Percentiles rank a stretch among this genome's conserved stretches.
Conservation (phyloP, 1,139 yeast genomes). For the Yamadazyma friedrichii region DNA sequence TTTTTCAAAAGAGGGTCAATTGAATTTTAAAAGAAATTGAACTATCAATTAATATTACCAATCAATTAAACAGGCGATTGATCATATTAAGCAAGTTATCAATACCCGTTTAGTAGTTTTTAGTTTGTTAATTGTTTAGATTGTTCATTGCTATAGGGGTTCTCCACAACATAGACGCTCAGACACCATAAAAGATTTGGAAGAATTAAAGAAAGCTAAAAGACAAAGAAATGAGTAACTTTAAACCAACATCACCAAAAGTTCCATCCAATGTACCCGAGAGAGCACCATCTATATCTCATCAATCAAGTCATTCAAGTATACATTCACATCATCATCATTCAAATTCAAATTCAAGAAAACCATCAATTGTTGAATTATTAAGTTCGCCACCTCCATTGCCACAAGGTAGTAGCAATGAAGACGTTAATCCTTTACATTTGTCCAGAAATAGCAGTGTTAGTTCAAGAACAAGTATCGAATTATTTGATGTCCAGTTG, state of each 20-base stretch:
- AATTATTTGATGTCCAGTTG: slow-evolving; percentile 75
- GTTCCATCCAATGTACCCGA: slow-evolving; percentile 12
- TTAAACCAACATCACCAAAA: slow-evolving; percentile 17
- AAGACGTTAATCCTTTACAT: slow-evolving; percentile 36
- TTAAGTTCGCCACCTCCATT: slow-evolving; percentile 82
- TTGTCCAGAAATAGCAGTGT: slow-evolving; percentile 46
- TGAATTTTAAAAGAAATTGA: neutral
- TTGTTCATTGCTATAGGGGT: neutral
- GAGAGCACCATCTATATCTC: slow-evolving; percentile 12
- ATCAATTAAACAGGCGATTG: neutral
- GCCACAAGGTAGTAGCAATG: slow-evolving; percentile 26
- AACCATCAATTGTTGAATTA: slow-evolving; percentile 79
- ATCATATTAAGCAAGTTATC: too few species aligned
- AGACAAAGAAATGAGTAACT: slow-evolving; percentile 5
- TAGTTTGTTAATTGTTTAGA: too few species aligned
- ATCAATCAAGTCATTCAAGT: slow-evolving; percentile 6
- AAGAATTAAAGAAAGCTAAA: neutral
- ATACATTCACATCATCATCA: slow-evolving; percentile 5
- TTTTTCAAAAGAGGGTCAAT: neutral
- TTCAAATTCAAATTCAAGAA: slow-evolving; percentile 32
- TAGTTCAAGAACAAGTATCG: slow-evolving; percentile 39
- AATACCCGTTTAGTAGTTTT: neutral
- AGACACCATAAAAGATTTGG: too few species aligned
- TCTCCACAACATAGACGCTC: slow-evolving; percentile 2
- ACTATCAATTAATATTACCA: neutral